Base-by-base conservation (phyloP, 169 alveolate species). In the Babesia sp. region DNA sequence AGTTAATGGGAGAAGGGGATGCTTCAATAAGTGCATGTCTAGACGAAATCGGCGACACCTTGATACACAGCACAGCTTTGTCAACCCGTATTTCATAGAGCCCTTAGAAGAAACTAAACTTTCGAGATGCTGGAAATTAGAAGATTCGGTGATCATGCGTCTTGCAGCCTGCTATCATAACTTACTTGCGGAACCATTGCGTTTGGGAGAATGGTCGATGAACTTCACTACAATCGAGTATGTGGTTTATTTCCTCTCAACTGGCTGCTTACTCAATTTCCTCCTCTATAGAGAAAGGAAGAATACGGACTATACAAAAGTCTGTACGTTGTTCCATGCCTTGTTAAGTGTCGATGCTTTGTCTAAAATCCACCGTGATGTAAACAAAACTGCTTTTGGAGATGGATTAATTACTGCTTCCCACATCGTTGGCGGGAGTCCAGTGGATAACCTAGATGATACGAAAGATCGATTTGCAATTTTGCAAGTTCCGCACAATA, bases 231-330 rank as follows among this genome's bases (percentile, higher is more conserved):
- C 71, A 3, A 54, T 78, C 18, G 55, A 61, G 51, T 78, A 78
- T 42, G 55, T 54, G 26, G 5, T 44, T 8, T 58, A 71, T 56
- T 78, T 78, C 28, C 57, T 78, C 45, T 60, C 71, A 26, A 78
- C 86, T 2, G 86, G 86, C 9, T 18, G 34, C 29, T 29, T 78
- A 33, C 69, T 59, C 36, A 78, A 78, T 70, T 78, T 78, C 55
- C 31, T 22, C n/a, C 37, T 75, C 31, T 66, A 45, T 53, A 75
- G 64, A 50, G 53, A 41, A 24, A 26, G 14, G 26, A 37, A 36
- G n/a, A 55, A 18, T 22, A 60, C 22, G 26, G 36, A 44, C 0
- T 24, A 57, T 7, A 70, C 37, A 28, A 48, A 39, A 55, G 59
- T 61, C 0, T 56, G 77, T 39, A 56, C 69, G 26, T 61, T 56